phyloP scores from a whole-genome alignment of 2,329 filamentous ascomycete genomes.

The Diaporthe destruens region DNA sequence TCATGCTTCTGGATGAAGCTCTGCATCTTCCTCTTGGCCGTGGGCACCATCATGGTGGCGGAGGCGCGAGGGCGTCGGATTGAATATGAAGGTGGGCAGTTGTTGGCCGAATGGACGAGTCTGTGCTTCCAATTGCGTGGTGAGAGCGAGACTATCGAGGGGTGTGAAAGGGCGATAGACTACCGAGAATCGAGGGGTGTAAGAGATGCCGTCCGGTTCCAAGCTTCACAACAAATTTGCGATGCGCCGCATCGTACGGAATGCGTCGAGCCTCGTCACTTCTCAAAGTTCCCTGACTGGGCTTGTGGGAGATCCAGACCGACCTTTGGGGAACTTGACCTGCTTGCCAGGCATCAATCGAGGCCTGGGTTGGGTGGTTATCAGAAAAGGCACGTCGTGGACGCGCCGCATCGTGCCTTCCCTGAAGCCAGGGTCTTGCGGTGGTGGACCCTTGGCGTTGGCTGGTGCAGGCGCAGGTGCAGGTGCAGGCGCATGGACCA shows the following conservation, averaged over 20 bases:
- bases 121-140: not conserved
- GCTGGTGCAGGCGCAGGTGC: not conserved
- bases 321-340: not conserved
- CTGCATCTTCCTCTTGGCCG: conserved; percentile 51
- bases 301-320: not conserved
- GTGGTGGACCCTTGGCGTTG: conserved; percentile 17
- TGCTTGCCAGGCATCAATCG: not conserved
- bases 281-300: not conserved
- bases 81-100: not conserved
- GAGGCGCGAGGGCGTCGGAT: not conserved
- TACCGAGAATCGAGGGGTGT: not conserved
- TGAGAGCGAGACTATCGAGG: too few relatives aligned
- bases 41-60: conserved; percentile 48
- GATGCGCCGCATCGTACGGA: conserved; percentile 15
- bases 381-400: conserved; percentile 11
- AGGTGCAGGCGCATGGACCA: conserved; percentile 6
- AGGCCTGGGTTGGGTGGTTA: not conserved
- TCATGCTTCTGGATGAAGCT: conserved; percentile 47
- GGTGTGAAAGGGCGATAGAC: not conserved
- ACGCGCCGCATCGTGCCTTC: conserved; percentile 42
- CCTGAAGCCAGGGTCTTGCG: conserved; percentile 30
- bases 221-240: not conserved
- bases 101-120: not conserved
- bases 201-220: not conserved
- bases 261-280: not conserved